phyloP scores from a whole-genome alignment of 2,329 filamentous ascomycete species.

The Macrophomina tecta region DNA sequence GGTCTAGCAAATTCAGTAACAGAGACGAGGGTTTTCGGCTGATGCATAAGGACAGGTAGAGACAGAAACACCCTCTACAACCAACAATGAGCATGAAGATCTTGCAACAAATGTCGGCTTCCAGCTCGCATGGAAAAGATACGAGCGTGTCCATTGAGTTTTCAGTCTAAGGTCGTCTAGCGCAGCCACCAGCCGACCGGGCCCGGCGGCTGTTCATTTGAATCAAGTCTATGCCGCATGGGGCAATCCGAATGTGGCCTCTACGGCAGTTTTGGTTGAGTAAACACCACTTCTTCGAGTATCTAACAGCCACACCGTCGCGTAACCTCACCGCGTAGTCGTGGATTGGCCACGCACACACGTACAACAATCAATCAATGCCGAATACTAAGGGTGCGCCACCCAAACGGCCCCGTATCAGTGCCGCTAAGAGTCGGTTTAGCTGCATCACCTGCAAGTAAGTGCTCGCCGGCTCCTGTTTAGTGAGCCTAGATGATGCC shows the following conservation, averaged over 20 bases:
- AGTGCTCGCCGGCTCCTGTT: neutral
- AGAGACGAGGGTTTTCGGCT: neutral
- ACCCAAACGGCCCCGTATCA: constrained; percentile 7
- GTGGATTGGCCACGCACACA: neutral
- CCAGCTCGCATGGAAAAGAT: constrained; percentile 9
- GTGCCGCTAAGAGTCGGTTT: constrained; percentile 10
- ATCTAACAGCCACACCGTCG: constrained; percentile 2
- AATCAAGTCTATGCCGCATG: neutral
- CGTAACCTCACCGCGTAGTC: neutral
- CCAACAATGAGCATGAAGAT: constrained; percentile 21
- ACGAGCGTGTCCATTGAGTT: constrained; percentile 4
- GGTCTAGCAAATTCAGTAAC: neutral
- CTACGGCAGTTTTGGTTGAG: neutral
- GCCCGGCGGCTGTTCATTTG: neutral
- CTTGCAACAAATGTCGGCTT: constrained; percentile 5
- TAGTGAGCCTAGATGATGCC: neutral
- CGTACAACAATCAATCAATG: constrained; percentile 1
- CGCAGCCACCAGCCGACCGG: constrained; percentile 18
- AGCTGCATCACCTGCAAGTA: constrained; percentile 27
- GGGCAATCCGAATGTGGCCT: neutral
- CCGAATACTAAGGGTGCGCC: neutral
- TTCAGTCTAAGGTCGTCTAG: constrained; percentile 6
- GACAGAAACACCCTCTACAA: constrained; percentile 12
- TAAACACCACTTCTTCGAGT: constrained; percentile 1
- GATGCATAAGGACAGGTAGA: neutral